Evolutionary conservation across 2,329 filamentous ascomycete species (phyloP).

Genomic region (Talaromyces albobiverticillius): DNA sequence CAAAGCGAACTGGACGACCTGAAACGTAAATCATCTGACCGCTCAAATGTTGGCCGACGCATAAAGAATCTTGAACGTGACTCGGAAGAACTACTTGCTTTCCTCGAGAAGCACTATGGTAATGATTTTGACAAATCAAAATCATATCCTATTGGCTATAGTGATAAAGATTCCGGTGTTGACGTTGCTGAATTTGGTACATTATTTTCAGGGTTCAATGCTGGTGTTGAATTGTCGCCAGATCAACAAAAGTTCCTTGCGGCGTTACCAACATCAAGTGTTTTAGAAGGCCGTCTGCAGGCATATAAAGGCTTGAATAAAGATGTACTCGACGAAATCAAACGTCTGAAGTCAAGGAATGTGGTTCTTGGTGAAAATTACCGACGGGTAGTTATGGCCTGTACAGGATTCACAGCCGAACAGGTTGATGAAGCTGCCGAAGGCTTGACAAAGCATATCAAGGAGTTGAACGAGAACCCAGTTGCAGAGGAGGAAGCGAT

Average conservation of each 20-base stretch:
- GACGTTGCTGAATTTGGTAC: conserved; percentile 33
- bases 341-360: conserved; percentile 71
- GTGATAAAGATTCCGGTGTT: conserved; percentile 42
- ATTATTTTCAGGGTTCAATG: conserved; percentile 38
- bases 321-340: conserved; percentile 64
- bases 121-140: conserved; percentile 45
- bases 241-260: conserved; percentile 43
- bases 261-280: conserved; percentile 57
- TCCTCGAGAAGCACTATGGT: conserved; percentile 48
- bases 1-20: conserved; percentile 70
- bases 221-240: conserved; percentile 40
- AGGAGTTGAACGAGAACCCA: conserved; percentile 65
- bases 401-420: conserved; percentile 73
- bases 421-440: conserved; percentile 79
- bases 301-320: conserved; percentile 70
- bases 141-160: conserved; percentile 47
- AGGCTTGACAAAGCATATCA: conserved; percentile 78
- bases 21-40: conserved; percentile 61
- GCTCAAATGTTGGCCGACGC: conserved; percentile 64
- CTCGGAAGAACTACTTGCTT: conserved; percentile 65
- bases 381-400: conserved; percentile 80
- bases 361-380: conserved; percentile 85
- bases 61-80: conserved; percentile 75
- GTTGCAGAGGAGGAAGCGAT: conserved; percentile 44
- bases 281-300: conserved; percentile 65